phyloP scores from a whole-genome alignment of 2,329 filamentous ascomycete genomes.

The Bipolaris sorokiniana region DNA sequence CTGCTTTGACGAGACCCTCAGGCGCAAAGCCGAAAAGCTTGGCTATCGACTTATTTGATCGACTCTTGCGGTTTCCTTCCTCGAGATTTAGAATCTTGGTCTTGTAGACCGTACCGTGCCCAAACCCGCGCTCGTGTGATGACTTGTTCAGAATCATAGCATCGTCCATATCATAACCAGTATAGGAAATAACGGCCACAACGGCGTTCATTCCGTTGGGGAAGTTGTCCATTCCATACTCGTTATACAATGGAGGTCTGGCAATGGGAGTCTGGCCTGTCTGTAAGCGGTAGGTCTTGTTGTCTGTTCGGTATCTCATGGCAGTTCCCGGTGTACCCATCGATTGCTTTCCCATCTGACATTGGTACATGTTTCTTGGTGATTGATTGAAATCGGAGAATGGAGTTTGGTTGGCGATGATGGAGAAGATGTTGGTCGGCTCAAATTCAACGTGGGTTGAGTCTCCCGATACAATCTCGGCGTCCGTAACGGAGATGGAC shows the following conservation, averaged over 20 bases:
- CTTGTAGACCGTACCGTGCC: slow-evolving; percentile 96
- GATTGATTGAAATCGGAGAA: slow-evolving; percentile 99
- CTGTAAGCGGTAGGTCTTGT: slow-evolving; percentile 94
- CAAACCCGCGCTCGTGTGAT: slow-evolving; percentile 92
- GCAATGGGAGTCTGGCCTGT: slow-evolving; percentile 96
- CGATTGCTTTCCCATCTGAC: slow-evolving; percentile 90
- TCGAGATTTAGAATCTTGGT: slow-evolving; percentile 89
- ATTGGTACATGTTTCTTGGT: slow-evolving; percentile 93
- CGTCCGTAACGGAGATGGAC: slow-evolving; percentile 91
- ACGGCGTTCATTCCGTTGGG: slow-evolving; percentile 95
- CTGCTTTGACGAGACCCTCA: slow-evolving; percentile 71
- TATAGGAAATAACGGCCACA: slow-evolving; percentile 98
- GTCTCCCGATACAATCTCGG: slow-evolving; percentile 84
- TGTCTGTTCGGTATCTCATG: slow-evolving; percentile 86
- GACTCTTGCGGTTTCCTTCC: slow-evolving; percentile 72
- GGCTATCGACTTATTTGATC: slow-evolving; percentile 70
- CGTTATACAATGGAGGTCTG: slow-evolving; percentile 88
- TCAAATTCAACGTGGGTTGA: slow-evolving; percentile 94
- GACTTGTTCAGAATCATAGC: slow-evolving; percentile 99
- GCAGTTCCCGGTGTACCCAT: slow-evolving; percentile 96
- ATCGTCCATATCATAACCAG: slow-evolving; percentile 99
- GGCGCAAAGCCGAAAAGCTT: slow-evolving; percentile 94
- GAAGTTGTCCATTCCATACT: slow-evolving; percentile 97
- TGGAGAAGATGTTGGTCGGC: slow-evolving; percentile 95
- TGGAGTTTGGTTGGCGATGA: slow-evolving; percentile 97